These are phyloP conservation scores for Colletotrichum trifolii DNA, from an alignment of 2,329 filamentous ascomycete genomes.

Conservation along the genomic window DNA sequence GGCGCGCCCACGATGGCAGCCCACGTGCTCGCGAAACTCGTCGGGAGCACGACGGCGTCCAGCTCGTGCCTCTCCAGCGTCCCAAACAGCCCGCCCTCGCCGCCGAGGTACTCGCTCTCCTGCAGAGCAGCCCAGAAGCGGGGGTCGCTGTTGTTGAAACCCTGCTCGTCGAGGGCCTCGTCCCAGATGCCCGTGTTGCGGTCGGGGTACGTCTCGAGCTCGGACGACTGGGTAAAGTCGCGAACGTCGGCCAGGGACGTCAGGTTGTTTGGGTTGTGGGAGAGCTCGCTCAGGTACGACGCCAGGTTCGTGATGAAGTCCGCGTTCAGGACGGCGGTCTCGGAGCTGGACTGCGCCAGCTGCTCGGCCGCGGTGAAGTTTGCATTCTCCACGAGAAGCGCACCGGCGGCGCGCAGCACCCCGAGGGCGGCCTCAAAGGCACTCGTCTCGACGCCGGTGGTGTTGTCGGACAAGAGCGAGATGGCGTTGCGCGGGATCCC, in stretches of 20 bases:
- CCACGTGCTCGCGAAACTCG: constrained; percentile 43
- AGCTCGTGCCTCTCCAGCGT: constrained; percentile 65
- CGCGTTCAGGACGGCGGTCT: constrained; percentile 59
- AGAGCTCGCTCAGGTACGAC: constrained; percentile 66
- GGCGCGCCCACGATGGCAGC: constrained; percentile 50
- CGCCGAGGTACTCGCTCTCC: constrained; percentile 63
- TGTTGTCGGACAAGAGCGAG: constrained; percentile 41
- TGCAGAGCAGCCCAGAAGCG: constrained; percentile 69
- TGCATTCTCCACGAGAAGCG: constrained; percentile 68
- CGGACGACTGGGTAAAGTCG: constrained; percentile 64
- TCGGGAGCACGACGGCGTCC: constrained; percentile 70
- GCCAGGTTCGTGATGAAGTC: constrained; percentile 70
- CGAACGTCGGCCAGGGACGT: constrained; percentile 61
- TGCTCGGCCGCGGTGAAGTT: constrained; percentile 44
- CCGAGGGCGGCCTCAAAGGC: constrained; percentile 66
- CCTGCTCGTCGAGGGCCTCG: constrained; percentile 54
- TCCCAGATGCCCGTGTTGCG: constrained; percentile 71
- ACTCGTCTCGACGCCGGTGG: constrained; percentile 45
- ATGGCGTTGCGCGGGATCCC: constrained; percentile 72
- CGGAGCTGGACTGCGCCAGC: constrained; percentile 41
- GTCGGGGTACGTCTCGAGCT: constrained; percentile 68
- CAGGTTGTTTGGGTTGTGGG: constrained; percentile 66
- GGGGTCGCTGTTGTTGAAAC: constrained; percentile 67
- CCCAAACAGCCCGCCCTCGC: constrained; percentile 69
- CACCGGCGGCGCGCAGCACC: constrained; percentile 64